Conservation (phyloP, 768 basidiomycete species). For the Russula griseocarnosa region DNA sequence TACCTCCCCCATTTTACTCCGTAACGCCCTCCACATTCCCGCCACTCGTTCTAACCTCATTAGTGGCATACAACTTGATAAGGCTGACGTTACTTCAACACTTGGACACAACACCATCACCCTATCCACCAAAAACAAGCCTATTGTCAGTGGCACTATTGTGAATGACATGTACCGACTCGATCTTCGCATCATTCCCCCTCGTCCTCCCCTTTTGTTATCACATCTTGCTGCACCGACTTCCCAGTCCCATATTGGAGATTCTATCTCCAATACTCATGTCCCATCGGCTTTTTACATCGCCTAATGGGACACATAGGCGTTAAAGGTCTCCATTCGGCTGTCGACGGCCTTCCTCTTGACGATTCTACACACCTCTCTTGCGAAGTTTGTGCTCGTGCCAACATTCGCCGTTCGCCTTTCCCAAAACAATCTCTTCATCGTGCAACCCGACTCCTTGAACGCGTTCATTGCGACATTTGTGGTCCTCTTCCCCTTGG, state of each 20-base stretch:
- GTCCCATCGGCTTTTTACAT: not conserved
- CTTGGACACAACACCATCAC: not conserved
- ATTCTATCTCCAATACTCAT: rapidly evolving
- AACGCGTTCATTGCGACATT: not conserved
- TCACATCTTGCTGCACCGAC: too few species aligned
- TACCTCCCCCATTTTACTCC: not conserved
- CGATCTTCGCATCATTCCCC: too few species aligned
- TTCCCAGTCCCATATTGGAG: too few species aligned
- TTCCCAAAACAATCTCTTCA: not conserved
- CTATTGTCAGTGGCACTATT: too few species aligned
- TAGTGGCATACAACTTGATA: not conserved
- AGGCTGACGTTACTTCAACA: not conserved
- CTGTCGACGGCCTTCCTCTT: not conserved
- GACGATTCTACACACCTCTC: rapidly evolving
- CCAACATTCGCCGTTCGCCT: not conserved
- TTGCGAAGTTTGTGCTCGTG: not conserved
- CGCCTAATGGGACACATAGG: not conserved
- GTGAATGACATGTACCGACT: too few species aligned
- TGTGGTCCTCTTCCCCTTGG: not conserved
- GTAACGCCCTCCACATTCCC: not conserved
- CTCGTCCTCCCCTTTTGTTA: too few species aligned
- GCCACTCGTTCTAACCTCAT: not conserved
- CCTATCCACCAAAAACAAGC: rapidly evolving
- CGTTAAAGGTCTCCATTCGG: not conserved
- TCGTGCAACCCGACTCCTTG: rapidly evolving